Evolutionary conservation across 1,284 basidiomycete species (phyloP).

Genomic region (Flammula alnicola): DNA sequence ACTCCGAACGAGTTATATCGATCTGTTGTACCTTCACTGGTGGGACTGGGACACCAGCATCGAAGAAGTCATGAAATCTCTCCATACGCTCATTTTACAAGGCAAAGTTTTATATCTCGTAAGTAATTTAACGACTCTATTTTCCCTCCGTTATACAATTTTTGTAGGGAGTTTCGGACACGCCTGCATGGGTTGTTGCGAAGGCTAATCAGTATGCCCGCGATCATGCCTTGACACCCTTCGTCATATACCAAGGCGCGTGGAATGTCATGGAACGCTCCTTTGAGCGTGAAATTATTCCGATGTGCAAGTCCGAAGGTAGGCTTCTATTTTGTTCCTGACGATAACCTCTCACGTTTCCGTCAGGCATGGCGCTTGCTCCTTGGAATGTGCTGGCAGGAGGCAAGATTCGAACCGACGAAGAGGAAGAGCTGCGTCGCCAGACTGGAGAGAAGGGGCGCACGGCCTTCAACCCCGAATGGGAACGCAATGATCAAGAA

Average conservation of each 20-base stretch:
- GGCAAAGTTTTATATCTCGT: constrained; percentile 57
- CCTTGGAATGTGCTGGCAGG: constrained; percentile 54
- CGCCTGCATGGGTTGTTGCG: constrained; percentile 7
- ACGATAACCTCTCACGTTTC: background rate
- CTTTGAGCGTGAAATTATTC: constrained; percentile 57
- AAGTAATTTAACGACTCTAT: constrained; percentile 2
- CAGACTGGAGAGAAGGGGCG: constrained; percentile 47
- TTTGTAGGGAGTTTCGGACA: constrained; percentile 43
- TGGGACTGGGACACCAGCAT: constrained; percentile 57
- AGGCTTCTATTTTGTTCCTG: constrained; percentile 7
- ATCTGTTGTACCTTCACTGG: constrained; percentile 58
- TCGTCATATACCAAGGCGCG: constrained; percentile 8
- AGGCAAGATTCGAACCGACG: constrained; percentile 51
- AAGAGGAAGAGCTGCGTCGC: constrained; percentile 44
- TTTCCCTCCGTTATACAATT: constrained; percentile 27
- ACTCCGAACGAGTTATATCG: constrained; percentile 59
- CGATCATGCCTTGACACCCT: constrained; percentile 7
- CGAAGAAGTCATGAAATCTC: constrained; percentile 58
- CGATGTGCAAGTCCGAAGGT: constrained; percentile 53
- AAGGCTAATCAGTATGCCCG: constrained; percentile 9
- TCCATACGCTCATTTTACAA: constrained; percentile 47
- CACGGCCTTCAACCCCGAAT: constrained; percentile 28
- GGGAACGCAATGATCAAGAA: constrained; percentile 48
- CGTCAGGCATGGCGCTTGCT: constrained; percentile 46
- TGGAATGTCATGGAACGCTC: constrained; percentile 51